A percentile compares a stretch with the other conserved stretches of the same genome.
Evolutionary conservation across 352 stramenopile species (phyloP).

Genomic region (Phytophthora syringae): DNA sequence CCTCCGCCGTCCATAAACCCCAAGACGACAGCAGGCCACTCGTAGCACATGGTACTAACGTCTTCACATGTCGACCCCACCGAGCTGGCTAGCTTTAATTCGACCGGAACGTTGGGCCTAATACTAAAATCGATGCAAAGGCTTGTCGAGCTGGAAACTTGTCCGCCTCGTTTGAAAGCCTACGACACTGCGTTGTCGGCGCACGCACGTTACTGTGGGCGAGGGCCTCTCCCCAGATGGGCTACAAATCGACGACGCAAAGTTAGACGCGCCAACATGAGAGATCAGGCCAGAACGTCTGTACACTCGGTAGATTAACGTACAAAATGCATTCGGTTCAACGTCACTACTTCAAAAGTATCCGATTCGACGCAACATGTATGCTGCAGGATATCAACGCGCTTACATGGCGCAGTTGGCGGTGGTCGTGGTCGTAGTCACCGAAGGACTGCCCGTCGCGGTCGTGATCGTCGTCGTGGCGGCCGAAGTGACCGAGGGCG

Average conservation of each 20-base stretch:
- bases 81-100: conserved; percentile 27
- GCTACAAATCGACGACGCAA: conserved; percentile 22
- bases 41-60: conserved; percentile 21
- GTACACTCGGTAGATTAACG: too few relatives aligned
- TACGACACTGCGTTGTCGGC: conserved; percentile 19
- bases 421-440: conserved; percentile 27
- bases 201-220: conserved; percentile 20
- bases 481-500: conserved; percentile 26
- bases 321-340: too few relatives aligned
- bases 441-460: too few relatives aligned
- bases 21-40: conserved; percentile 17
- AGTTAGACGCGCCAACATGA: too few relatives aligned
- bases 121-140: not conserved
- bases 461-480: too few relatives aligned
- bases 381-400: not conserved
- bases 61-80: conserved; percentile 18
- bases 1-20: conserved; percentile 12
- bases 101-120: not conserved
- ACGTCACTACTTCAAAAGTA: conserved; percentile 27
- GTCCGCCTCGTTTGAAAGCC: conserved; percentile 26
- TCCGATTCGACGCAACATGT: not conserved
- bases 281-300: not conserved
- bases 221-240: too few relatives aligned
- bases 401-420: conserved; percentile 34
- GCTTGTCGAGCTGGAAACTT: not conserved